Conservation (phyloP, 2,329 filamentous ascomycete genomes). For the Drechslera avenae region DNA sequence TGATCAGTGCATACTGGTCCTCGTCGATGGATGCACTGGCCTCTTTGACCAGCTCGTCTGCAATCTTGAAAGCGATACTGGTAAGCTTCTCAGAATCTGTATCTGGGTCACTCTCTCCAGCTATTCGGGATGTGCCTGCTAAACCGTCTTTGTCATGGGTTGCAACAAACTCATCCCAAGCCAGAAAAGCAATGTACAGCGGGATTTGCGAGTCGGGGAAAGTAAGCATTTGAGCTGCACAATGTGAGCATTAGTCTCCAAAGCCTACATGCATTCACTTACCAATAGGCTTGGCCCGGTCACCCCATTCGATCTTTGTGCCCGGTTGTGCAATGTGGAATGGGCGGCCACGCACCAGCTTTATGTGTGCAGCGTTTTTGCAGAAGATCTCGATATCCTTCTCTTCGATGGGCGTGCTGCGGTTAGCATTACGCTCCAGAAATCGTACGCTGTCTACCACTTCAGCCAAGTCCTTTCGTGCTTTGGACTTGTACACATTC, state of each 20-base stretch:
- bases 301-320: slow-evolving; percentile 51
- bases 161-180: slow-evolving; percentile 54
- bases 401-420: slow-evolving; percentile 60
- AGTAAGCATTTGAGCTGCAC: slow-evolving; percentile 47
- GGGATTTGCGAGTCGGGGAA: slow-evolving; percentile 54
- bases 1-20: slow-evolving; percentile 48
- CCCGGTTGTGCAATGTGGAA: slow-evolving; percentile 57
- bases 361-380: slow-evolving; percentile 92
- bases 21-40: slow-evolving; percentile 49
- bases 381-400: slow-evolving; percentile 89
- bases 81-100: slow-evolving; percentile 49
- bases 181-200: slow-evolving; percentile 58
- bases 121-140: slow-evolving; percentile 42
- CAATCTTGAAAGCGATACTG: slow-evolving; percentile 51
- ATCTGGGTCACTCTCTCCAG: slow-evolving; percentile 44
- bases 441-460: slow-evolving; percentile 69
- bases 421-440: slow-evolving; percentile 58
- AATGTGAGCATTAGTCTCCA: slow-evolving; percentile 3
- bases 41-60: slow-evolving; percentile 52
- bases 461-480: slow-evolving; percentile 76
- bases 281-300: slow-evolving; percentile 60
- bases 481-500: slow-evolving; percentile 89
- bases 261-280: slow-evolving; percentile 33
- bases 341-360: slow-evolving; percentile 72
- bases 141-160: slow-evolving; percentile 47